Evolutionary conservation across 2,329 filamentous ascomycete genomes (phyloP), one percentile per base, ranked within the genome.

Genomic region (Aspergillus sclerotialis): DNA sequence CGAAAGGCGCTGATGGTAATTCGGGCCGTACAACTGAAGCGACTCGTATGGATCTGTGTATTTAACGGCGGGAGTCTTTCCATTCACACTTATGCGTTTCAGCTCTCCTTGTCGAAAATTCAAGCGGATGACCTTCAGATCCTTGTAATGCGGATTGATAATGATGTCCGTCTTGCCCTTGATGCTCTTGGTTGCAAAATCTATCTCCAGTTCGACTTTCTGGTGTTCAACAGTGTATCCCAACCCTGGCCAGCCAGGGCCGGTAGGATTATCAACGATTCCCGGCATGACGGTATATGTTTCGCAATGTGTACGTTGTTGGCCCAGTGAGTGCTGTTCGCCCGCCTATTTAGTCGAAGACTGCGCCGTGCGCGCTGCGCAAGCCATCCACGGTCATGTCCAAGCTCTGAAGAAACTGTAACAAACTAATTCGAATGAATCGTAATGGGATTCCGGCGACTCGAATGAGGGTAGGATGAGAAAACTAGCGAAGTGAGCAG

Each of bases 161-260:
- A 81, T 83, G 48, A 98, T 83, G 47, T 89, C 82, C 7, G 84
- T 86, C 43, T 76, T 82, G 32, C 92, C 92, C 41, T 76, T 80
- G 52, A 96, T 67, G 52, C 72, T 75, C 61, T 80, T 82, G 35
- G 76, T 76, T 44, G 76, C 73, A 58, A 98, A 93, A 64, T 94
- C 84, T 55, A 98, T 72, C 51, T 96, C 89, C 40, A 98, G 71
- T 50, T 88, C 82, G 32, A 98, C 81, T 58, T 85, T 84, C 64
- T 96, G 90, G 63, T 88, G 82, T 35, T 86, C 73, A 38, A 96
- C 68, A 30, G 69, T 68, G 52, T 73, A 79, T 24, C 66, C 66
- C 39, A 58, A 48, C 18, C 50, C 51, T 32, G 52, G 46, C 48
- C 50, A 52, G 37, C 41, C 40, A 35, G 54, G 48, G 35, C 47